Evolutionary conservation across 2,329 filamentous ascomycete genomes (phyloP), one percentile per base, ranked within the genome.

Genomic region (Colletotrichum sp.): DNA sequence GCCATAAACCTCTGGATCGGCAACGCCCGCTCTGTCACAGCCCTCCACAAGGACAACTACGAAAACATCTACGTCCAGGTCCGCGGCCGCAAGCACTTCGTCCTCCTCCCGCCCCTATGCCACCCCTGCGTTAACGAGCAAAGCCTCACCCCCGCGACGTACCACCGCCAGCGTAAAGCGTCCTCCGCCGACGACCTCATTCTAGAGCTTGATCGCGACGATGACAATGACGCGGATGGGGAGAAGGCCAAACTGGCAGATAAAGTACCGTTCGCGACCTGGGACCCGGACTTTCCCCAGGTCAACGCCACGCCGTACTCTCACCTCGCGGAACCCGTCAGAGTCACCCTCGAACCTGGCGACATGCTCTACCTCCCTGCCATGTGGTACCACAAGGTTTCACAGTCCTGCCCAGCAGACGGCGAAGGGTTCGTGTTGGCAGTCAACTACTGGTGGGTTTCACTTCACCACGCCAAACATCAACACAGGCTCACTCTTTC

Each of bases 1-100:
- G 95, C 95, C 16, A 90, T 95, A 77, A 97, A 97, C 81, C 88
- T 97, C 80, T 96, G 95, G 95, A 92, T 97, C 66, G 95, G 95
- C 70, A 94, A 95, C 84, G 91, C 91, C 2, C 87, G 87, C 48
- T 94, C 92, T 30, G 88, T 90, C 2, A 96, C 95, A 0, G 93
- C 93, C 1, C 83, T 96, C 70, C 95, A 97, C 85, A 94, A 94
- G 80, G 95, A 97, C 84, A 94, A 94, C 80, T 96, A 96, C 83
- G 95, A 97, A 83, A 97, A 97, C 82, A 89, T 97, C 1, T 97
- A 96, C 82, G 93, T 95, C 2, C 95, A 96, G 80, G 84, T 96
- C 16, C 83, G 92, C 1, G 95, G 95, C 0, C 85, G 86, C 72
- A 97, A 97, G 82, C 92, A 94, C 79, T 97, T 97, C 79, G 89